Base-by-base conservation (phyloP, 1,284 basidiomycete genomes). In the Tetrapyrgos nigripes region DNA sequence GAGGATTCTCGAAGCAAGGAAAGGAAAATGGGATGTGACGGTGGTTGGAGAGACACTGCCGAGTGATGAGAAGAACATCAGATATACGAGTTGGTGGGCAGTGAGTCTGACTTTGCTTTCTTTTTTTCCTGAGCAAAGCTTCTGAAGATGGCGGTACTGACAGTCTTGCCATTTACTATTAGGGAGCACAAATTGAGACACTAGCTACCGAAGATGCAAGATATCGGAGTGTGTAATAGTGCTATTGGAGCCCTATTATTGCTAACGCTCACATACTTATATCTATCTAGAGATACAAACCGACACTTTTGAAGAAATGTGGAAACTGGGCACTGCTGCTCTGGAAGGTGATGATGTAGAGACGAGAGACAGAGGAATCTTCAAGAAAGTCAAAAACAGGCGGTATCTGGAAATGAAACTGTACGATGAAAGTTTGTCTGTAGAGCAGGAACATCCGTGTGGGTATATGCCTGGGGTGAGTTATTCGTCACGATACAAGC, bases 41-140 rank as follows among this genome's bases (percentile, higher is more conserved):
- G 76, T 90, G 57, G 65, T 89, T 35, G 85, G 87, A 0, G 86
- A 88, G 53, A 77, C 78, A 3, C 75, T 88, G 29, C 85, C 87
- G 0, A 82, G 75, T 23, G 86, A 88, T 65, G 71, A 79, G 0
- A 84, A 85, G 66, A 78, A 73, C 10, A 81, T 83, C 63, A 73
- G 77, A 44, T 89, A 87, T 64, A 87, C 88, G 1, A 88, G 86
- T 65, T 79, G 81, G n/a, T 89, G 88, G 88, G 88, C 87, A 19
- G 87, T 87, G 62, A 66, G 85, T 64, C 21, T 24, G 4, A 27
- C 13, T 4, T 24, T 5, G n/a, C 46, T 13, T 44, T 14, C 24
- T 23, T 44, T 13, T 9, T 45, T 40, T 27, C 44, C n/a, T 19
- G n/a, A 2, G 28, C n/a, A n/a, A 26, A 37, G 28, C n/a, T 19